Evolutionary conservation across 192 early-diverging fungal genomes (phyloP).

Genomic region (Glomus cerebriforme): DNA sequence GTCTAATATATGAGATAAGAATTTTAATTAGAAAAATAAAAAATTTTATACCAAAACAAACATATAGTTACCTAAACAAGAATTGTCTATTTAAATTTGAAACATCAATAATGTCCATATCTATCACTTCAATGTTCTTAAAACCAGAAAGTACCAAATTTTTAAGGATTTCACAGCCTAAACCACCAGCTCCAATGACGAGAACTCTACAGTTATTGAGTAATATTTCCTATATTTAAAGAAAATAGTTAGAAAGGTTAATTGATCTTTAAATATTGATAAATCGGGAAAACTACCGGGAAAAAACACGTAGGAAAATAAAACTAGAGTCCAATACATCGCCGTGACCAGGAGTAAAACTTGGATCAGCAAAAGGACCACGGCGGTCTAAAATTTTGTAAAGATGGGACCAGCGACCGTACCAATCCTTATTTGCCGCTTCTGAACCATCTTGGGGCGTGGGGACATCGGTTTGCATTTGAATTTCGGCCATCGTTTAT

Average conservation of each 20-base stretch:
- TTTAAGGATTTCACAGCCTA: conserved; percentile 86
- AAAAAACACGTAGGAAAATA: background rate
- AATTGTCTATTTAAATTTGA: conserved; percentile 86
- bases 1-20: conserved; percentile 37
- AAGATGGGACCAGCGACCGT: conserved; percentile 15
- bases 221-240: conserved; percentile 32
- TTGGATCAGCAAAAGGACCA: conserved; percentile 12
- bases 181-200: conserved; percentile 83
- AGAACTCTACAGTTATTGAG: conserved; percentile 63
- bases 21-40: background rate
- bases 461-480: conserved; percentile 25
- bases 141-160: conserved; percentile 81
- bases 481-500: conserved; percentile 4
- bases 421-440: background rate
- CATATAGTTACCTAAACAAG: conserved; percentile 62
- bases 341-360: conserved; percentile 13
- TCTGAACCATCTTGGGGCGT: background rate
- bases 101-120: conserved; percentile 89
- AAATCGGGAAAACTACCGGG: background rate
- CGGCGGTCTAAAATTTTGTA: conserved; percentile 24
- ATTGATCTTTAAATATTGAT: background rate
- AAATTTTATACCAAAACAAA: background rate
- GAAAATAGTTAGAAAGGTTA: background rate
- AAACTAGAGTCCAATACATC: conserved; percentile 18
- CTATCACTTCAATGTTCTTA: conserved; percentile 79